A percentile compares a stretch with the other conserved stretches of the same genome.
Conservation (phyloP, 129 eudicot species). For the Logfia minima region DNA sequence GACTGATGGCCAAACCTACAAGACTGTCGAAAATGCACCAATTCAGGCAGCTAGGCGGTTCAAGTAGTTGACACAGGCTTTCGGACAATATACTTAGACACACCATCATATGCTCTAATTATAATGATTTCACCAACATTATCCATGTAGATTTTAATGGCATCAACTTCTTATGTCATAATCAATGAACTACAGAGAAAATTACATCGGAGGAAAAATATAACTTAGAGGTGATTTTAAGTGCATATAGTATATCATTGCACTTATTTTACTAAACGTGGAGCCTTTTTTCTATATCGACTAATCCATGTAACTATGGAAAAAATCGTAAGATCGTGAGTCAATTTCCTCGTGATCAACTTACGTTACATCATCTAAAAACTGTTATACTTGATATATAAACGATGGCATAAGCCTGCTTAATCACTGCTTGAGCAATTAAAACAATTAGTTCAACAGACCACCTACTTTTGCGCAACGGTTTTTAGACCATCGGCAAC, state of each 20-base stretch:
- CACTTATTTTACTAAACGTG: conserved; percentile 6
- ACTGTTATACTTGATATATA: not conserved
- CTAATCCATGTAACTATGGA: not conserved
- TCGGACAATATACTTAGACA: not conserved
- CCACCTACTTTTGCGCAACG: no score
- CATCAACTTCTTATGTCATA: conserved; percentile 12
- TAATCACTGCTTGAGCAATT: no score
- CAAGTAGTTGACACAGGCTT: not conserved
- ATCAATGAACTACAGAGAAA: not conserved
- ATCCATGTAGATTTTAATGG: not conserved
- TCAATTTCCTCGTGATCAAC: no score
- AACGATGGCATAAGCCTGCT: not conserved
- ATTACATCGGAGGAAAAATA: not conserved
- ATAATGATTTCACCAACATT: no score
- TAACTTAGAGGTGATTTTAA: not conserved
- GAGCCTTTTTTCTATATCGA: not conserved
- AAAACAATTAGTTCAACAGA: no score
- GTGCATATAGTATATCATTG: not conserved
- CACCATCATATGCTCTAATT: not conserved
- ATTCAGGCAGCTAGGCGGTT: not conserved
- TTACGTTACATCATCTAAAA: not conserved
- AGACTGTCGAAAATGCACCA: not conserved
- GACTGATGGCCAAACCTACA: not conserved
- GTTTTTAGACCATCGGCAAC: not conserved
- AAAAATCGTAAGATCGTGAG: not conserved